Conservation (phyloP, 805 yeast genomes). For the Zygotorulaspora danielsina region DNA sequence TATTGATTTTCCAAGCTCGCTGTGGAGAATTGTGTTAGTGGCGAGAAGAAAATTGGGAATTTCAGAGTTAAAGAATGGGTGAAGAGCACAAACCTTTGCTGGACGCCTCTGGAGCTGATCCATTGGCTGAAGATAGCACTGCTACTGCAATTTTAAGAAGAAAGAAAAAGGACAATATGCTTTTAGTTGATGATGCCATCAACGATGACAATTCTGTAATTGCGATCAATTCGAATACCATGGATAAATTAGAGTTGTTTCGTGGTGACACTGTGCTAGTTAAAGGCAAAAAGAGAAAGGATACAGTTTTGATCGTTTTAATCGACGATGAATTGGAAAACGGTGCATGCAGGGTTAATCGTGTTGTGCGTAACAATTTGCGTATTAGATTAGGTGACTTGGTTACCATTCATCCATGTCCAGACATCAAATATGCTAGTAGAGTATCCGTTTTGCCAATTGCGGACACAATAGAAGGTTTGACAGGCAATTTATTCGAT, state of each 20-base stretch:
- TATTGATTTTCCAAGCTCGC: background rate
- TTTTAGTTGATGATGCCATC: slow-evolving; percentile 93
- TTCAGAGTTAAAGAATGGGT: slow-evolving; percentile 23
- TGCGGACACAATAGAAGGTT: slow-evolving; percentile 96
- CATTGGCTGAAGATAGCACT: slow-evolving; percentile 59
- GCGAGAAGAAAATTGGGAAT: background rate
- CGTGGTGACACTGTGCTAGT: slow-evolving; percentile 97
- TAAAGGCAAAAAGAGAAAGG: slow-evolving; percentile 97
- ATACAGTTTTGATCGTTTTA: slow-evolving; percentile 91
- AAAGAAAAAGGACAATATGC: slow-evolving; percentile 95
- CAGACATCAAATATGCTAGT: slow-evolving; percentile 95
- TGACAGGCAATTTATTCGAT: slow-evolving; percentile 94
- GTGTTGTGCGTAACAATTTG: slow-evolving; percentile 93
- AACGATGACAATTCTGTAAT: slow-evolving; percentile 96
- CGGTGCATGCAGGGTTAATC: slow-evolving; percentile 88
- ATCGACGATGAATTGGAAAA: slow-evolving; percentile 96
- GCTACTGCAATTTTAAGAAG: slow-evolving; percentile 97
- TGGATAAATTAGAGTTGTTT: slow-evolving; percentile 91
- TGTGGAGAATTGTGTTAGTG: slow-evolving; percentile 1
- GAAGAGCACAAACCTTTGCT: slow-evolving; percentile 44
- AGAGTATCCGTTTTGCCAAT: slow-evolving; percentile 94
- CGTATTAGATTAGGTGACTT: slow-evolving; percentile 93
- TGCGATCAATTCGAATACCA: slow-evolving; percentile 89
- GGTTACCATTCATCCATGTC: slow-evolving; percentile 88
- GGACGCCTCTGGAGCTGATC: slow-evolving; percentile 67